Evolutionary conservation across 208 protist species (phyloP).

Genomic region (Wallacemonas sp.): DNA sequence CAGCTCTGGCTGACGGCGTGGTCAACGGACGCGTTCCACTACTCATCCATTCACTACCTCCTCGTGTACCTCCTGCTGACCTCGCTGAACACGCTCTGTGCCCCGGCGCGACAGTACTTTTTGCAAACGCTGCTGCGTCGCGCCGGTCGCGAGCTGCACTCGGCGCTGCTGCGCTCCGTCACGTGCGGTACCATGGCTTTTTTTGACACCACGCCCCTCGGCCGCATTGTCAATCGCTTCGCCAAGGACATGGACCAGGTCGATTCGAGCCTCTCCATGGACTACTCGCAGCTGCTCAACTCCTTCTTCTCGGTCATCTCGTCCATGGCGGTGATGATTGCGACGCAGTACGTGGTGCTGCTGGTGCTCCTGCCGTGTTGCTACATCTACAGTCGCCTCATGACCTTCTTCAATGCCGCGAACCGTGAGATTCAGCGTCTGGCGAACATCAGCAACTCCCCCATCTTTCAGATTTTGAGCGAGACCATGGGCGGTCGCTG

Average conservation of each 20-base stretch:
- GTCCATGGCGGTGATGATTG: constrained; percentile 35
- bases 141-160: constrained; percentile 52
- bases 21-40: constrained; percentile 36
- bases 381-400: constrained; percentile 78
- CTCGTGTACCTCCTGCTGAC: constrained; percentile 20
- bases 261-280: constrained; percentile 46
- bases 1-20: constrained; percentile 65
- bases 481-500: constrained; percentile 85
- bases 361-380: constrained; percentile 63
- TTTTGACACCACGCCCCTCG: constrained; percentile 60
- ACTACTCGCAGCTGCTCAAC: constrained; percentile 26
- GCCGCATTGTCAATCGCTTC: constrained; percentile 82
- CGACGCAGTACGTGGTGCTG: constrained; percentile 28
- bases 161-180: constrained; percentile 45
- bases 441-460: constrained; percentile 77
- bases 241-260: constrained; percentile 72
- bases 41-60: not conserved
- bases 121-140: constrained; percentile 28
- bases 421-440: constrained; percentile 87
- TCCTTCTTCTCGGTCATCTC: constrained; percentile 40
- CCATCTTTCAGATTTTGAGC: constrained; percentile 86
- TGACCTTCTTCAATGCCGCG: constrained; percentile 76
- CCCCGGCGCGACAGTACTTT: constrained; percentile 25
- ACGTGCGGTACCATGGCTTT: constrained; percentile 48
- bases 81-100: constrained; percentile 1